phyloP scores from a whole-genome alignment of 2,329 filamentous ascomycete genomes.

The Penicillium thymicola region DNA sequence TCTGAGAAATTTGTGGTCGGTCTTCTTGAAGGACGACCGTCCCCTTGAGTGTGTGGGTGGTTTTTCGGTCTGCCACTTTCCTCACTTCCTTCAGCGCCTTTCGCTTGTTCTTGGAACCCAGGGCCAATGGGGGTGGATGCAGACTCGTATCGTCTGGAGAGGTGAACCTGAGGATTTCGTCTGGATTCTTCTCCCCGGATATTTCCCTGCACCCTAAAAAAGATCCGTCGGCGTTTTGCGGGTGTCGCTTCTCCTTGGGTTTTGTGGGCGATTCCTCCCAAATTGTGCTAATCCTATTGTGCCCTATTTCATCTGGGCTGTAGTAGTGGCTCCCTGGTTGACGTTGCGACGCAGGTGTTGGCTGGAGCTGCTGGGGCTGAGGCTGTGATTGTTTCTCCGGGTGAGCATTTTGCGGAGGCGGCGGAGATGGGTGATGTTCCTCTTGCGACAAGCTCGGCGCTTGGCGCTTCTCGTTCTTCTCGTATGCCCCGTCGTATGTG shows the following conservation, averaged over 20 bases:
- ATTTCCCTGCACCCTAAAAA: constrained; percentile 44
- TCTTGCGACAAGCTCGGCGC: background rate
- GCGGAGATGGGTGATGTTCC: background rate
- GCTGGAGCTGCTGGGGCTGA: constrained; percentile 5
- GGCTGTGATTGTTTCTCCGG: background rate
- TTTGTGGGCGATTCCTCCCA: constrained; percentile 32
- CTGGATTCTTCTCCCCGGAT: constrained; percentile 33
- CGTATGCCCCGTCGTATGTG: constrained; percentile 15
- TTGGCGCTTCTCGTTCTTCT: constrained; percentile 20
- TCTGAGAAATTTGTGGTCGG: constrained; percentile 31
- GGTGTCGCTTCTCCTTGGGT: constrained; percentile 19
- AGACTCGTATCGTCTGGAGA: constrained; percentile 26
- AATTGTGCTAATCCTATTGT: constrained; percentile 36
- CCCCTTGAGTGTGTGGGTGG: constrained; percentile 16
- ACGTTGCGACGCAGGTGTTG: background rate
- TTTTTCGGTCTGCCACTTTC: constrained; percentile 5
- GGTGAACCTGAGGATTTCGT: constrained; percentile 38
- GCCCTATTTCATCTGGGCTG: constrained; percentile 40
- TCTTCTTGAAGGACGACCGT: constrained; percentile 27
- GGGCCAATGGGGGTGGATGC: constrained; percentile 21
- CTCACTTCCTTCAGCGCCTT: constrained; percentile 18
- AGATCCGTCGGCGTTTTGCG: constrained; percentile 32
- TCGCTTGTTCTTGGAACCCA: constrained; percentile 23
- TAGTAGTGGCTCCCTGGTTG: constrained; percentile 31
- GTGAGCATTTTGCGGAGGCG: background rate